These are phyloP conservation scores for Serendipita indica DNA, from an alignment of 768 basidiomycete species.

Conservation along the genomic window DNA sequence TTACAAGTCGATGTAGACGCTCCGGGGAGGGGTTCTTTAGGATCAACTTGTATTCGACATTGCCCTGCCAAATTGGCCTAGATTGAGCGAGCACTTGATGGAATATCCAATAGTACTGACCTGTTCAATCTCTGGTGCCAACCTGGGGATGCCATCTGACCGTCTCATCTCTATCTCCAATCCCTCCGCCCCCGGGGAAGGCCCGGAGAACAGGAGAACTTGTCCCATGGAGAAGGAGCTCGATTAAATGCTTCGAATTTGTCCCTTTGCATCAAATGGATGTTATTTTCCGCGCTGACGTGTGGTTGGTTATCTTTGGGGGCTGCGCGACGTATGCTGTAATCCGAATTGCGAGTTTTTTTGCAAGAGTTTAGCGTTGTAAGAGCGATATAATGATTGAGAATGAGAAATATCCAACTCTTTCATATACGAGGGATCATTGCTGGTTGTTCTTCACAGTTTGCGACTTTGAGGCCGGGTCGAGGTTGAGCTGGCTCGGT, in stretches of 20 bases:
- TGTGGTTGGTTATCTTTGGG: conserved; percentile 68
- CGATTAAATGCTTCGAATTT: neutral
- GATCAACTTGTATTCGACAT: conserved; percentile 90
- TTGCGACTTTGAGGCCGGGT: too few species aligned
- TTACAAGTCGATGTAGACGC: conserved; percentile 72
- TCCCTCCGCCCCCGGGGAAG: conserved; percentile 27
- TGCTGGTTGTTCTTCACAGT: too few species aligned
- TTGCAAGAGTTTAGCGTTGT: conserved; percentile 10
- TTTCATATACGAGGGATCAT: conserved; percentile 47
- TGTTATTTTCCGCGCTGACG: conserved; percentile 29
- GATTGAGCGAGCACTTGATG: neutral
- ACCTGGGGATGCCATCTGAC: conserved; percentile 36
- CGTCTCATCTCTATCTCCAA: conserved; percentile 20
- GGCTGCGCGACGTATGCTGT: conserved; percentile 63
- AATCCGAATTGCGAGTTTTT: neutral
- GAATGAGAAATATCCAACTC: conserved; percentile 11
- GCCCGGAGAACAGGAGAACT: conserved; percentile 45
- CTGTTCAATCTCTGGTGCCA: conserved; percentile 64
- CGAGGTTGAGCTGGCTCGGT: too few species aligned
- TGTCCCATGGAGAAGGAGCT: conserved; percentile 50
- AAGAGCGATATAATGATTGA: conserved; percentile 13
- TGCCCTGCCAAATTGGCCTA: too few species aligned
- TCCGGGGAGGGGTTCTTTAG: conserved; percentile 61
- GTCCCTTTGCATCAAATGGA: neutral
- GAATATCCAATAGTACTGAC: conserved; percentile 19